These are phyloP conservation scores for Trichosporon faecale DNA, from an alignment of 1,284 basidiomycete species.

Conservation along the genomic window DNA sequence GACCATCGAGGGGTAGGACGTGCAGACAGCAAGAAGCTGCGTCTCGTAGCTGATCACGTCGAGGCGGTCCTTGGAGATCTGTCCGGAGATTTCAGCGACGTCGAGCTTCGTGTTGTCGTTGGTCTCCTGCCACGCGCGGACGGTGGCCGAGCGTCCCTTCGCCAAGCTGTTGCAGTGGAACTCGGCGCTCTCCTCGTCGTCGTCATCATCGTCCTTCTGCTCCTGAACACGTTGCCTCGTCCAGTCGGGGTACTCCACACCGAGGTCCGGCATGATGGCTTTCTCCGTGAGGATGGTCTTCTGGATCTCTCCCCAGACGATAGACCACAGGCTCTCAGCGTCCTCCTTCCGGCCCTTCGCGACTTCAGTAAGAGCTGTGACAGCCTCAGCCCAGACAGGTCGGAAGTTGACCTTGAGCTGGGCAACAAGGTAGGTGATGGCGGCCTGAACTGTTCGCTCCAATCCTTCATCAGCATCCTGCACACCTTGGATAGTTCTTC, in stretches of 20 bases:
- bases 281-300: constrained; percentile 36
- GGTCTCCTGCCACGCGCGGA: constrained; percentile 30
- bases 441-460: background rate
- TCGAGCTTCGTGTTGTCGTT: constrained; percentile 31
- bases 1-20: constrained; percentile 64
- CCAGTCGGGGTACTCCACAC: constrained; percentile 41
- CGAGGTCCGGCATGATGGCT: constrained; percentile 32
- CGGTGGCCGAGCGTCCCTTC: constrained; percentile 26
- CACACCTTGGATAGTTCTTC: constrained; percentile 16
- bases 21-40: constrained; percentile 70
- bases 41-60: constrained; percentile 72
- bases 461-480: constrained; percentile 18
- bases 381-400: constrained; percentile 81
- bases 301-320: constrained; percentile 64
- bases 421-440: constrained; percentile 40
- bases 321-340: constrained; percentile 67
- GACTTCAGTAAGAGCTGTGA: constrained; percentile 64
- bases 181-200: constrained; percentile 43
- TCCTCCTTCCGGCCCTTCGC: constrained; percentile 53
- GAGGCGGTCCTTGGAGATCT: constrained; percentile 64
- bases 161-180: constrained; percentile 44
- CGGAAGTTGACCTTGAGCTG: constrained; percentile 88
- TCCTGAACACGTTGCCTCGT: constrained; percentile 19
- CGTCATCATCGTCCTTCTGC: constrained; percentile 17
- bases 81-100: constrained; percentile 56